phyloP scores from a whole-genome alignment of 2,329 filamentous ascomycete species.

The Beauveria rudraprayagi region DNA sequence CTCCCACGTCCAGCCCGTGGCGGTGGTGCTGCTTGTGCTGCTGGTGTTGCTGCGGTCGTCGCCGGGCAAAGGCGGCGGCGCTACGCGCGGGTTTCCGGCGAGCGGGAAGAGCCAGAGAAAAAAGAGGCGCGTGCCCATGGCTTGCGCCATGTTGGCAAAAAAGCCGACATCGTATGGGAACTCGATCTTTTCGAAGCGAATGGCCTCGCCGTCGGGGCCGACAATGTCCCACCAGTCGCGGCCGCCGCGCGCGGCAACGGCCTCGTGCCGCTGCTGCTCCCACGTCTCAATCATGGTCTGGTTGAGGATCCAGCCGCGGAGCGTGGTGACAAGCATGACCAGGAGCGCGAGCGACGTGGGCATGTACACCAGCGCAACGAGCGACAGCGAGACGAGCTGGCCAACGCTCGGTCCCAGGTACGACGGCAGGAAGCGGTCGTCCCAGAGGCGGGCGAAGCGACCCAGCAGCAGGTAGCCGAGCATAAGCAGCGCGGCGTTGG shows the following conservation, averaged over 20 bases:
- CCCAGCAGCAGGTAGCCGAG: conserved; percentile 53
- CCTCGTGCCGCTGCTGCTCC: conserved; percentile 59
- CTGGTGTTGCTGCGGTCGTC: conserved; percentile 18
- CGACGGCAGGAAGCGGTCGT: conserved; percentile 56
- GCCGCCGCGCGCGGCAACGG: conserved; percentile 41
- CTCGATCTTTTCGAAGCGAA: conserved; percentile 56
- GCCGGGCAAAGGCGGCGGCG: conserved; percentile 26
- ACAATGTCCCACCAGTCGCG: conserved; percentile 36
- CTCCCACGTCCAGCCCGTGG: conserved; percentile 52
- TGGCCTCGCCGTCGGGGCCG: conserved; percentile 27
- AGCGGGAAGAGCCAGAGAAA: conserved; percentile 65
- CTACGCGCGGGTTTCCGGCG: conserved; percentile 39
- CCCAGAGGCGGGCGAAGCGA: conserved; percentile 54
- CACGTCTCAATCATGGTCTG: conserved; percentile 75
- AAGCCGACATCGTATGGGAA: conserved; percentile 78
- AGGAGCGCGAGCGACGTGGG: conserved; percentile 53
- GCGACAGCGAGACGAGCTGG: conserved; percentile 53
- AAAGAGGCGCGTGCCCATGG: conserved; percentile 62
- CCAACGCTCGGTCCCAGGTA: conserved; percentile 62
- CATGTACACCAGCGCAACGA: conserved; percentile 50
- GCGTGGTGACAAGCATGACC: conserved; percentile 56
- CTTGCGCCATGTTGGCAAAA: conserved; percentile 64
- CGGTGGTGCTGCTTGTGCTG: no score
- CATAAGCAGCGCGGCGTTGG: conserved; percentile 55
- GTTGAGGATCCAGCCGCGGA: conserved; percentile 57